Evolutionary conservation across 495 filamentous ascomycete species (phyloP), one percentile per base, ranked within the genome.

Genomic region (Jackrogersella minutella): DNA sequence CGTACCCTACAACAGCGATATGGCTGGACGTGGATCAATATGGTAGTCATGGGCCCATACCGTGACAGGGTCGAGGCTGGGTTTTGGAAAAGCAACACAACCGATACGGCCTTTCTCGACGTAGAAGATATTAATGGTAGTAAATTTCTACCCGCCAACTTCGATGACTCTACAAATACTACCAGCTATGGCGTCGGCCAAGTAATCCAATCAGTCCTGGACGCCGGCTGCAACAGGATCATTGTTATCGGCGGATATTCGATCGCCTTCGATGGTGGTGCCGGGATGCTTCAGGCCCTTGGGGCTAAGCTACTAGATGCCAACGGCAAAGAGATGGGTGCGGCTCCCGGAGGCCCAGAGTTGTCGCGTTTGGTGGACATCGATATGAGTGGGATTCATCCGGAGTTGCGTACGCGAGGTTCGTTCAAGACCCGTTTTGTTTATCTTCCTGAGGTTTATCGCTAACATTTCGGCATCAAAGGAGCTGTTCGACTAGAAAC

Each of bases 221-320:
- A 56, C n/a, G n/a, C 28, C 6, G 53, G 37, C 2, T 56, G 26
- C 19, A 56, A 22, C n/a, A 43, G 44, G 22, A 43, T 56, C 13
- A 24, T 56, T 7, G 2, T 56, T 19, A 2, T 1, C 6, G 33
- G 36, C 14, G 39, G 17, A 5, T 14, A 40, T 5, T 21, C 16
- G 0, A 11, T 2, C 13, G 39, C n/a, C 7, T 10, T 26, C n/a
- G 53, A 56, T 44, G 53, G 39, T 2, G 53, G 53, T 6, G 39
- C 39, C 9, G 37, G 53, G 44, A 56, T 56, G 37, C 53, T 56
- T 44, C 24, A 21, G 10, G 53, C 37, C 31, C 39, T 56, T 14
- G 53, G 53, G 0, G 53, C 26, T 19, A 56, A 11, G 8, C n/a
- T 56, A 6, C 16, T 56, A n/a, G 53, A 44, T 13, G 14, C 5